Evolutionary conservation across 495 filamentous ascomycete species (phyloP), one percentile per base, ranked within the genome.

Genomic region (Neurospora sp.): DNA sequence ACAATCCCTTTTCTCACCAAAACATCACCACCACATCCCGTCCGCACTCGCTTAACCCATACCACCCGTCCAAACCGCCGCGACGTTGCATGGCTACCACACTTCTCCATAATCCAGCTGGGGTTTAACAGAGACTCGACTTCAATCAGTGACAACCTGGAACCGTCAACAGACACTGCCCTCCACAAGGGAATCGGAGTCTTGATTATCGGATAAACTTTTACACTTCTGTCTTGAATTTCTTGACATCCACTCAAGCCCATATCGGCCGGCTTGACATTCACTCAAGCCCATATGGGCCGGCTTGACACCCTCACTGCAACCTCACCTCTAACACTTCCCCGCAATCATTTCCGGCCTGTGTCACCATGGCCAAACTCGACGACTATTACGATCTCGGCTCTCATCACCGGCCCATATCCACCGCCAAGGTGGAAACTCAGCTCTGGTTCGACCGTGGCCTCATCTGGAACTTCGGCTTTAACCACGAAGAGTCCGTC

Each of bases 401-500:
- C n/a, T 74, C 75, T 6, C 88, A 83, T 70, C 76, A 82, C 48
- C 84, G 88, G 35, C 71, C 79, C 10, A 77, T 90, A 8, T 86
- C 70, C 61, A 86, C 86, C 0, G 74, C 27, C 22, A 86, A 74
- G 77, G 35, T 73, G 3, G 80, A 83, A 38, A 83, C 86, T 3
- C 84, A 89, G 71, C 79, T 74, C n/a, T 92, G 89, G 89, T 90
- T 89, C 73, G 83, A 87, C 74, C 84, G 88, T 1, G 89, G 88
- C 9, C 81, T 92, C 0, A 84, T 89, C 53, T 92, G 90, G 90
- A 83, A 79, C 39, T 92, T 88, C 74, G 86, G 78, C 37, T 92
- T 92, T 82, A 90, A 92, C 78, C 89, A 90, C 73, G 87, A 89
- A 70, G 89, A 90, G 74, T 82, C 88, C 3, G 82, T 76, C 9